Base-by-base conservation (phyloP, 768 basidiomycete species). In the Tremella fuciformis region DNA sequence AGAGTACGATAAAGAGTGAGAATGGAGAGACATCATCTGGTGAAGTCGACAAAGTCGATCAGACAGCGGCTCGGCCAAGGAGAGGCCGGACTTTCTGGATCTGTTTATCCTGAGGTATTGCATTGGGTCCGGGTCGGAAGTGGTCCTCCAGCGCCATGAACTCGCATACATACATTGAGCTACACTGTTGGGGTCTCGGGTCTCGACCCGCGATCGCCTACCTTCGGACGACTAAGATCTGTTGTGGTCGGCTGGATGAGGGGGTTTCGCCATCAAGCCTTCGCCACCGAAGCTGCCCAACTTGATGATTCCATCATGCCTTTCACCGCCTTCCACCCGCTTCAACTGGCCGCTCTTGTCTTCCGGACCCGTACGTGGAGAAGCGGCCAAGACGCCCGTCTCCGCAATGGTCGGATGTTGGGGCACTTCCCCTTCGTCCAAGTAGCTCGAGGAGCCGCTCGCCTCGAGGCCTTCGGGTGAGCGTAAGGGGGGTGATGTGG, bases 221-320 rank as follows among this genome's bases (percentile, higher is more conserved):
- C 29, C 29, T 11, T 34, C 11, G 4, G 29, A 11, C 29, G 29
- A 15, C 42, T 46, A 46, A 4, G n/a, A 15, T 29, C 49, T 19
- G 25, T n/a, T 29, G 8, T 21, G 15, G 49, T 19, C 19, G 16
- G 18, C 51, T 8, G 51, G 8, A 19, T 21, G 48, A 3, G 66
- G 51, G 2, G 71, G 71, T 42, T 70, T 73, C 25, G 55, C 57
- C 21, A 53, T 49, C 56, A 73, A 52, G 7, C 71, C 71, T 19
- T 73, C 71, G 19, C 71, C 71, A 46, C 71, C 71, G 22, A 73
- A 53, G 62, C 71, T 73, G 0, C 69, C 69, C 16, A 73, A 47
- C 47, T 58, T 67, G 56, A 73, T 70, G 40, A 73, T 66, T 13
- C 50, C 55, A 9, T 58, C 59, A 2, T 51, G 41, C 24, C 58